Evolutionary conservation across 2,329 filamentous ascomycete species (phyloP).

Genomic region (Nigrograna mackinnonii): DNA sequence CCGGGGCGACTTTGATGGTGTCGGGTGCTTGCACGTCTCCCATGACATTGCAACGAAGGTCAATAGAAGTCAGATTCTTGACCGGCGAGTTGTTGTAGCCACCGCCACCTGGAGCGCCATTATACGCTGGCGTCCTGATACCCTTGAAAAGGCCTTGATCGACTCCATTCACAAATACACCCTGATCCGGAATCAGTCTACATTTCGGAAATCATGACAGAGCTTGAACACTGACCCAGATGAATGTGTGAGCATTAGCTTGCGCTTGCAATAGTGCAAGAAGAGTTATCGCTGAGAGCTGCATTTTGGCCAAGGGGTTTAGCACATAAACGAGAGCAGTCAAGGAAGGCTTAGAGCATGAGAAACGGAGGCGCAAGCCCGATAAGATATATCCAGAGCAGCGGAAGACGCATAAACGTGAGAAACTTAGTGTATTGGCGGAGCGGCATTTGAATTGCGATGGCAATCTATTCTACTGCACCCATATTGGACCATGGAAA

Average conservation of each 20-base stretch:
- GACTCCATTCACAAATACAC: slow-evolving; percentile 33
- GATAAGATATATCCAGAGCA: too few species aligned
- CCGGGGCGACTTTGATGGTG: slow-evolving; percentile 39
- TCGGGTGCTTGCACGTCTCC: slow-evolving; percentile 40
- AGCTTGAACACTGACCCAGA: slow-evolving; percentile 25
- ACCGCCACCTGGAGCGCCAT: slow-evolving; percentile 34
- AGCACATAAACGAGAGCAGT: too few species aligned
- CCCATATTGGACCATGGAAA: too few species aligned
- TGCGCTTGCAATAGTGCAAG: slow-evolving; percentile 20
- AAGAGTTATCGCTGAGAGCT: too few species aligned
- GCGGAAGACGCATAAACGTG: too few species aligned
- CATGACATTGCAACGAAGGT: slow-evolving; percentile 45
- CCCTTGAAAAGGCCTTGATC: slow-evolving; percentile 33
- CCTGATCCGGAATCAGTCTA: slow-evolving; percentile 15
- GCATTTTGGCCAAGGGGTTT: too few species aligned
- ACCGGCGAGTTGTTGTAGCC: slow-evolving; percentile 47
- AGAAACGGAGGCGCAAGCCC: too few species aligned
- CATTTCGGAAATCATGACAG: too few species aligned
- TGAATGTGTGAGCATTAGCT: slow-evolving; percentile 29
- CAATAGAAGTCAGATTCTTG: slow-evolving; percentile 42
- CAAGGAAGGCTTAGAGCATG: too few species aligned
- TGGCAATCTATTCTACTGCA: too few species aligned
- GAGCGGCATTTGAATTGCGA: too few species aligned
- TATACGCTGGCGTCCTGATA: slow-evolving; percentile 35
- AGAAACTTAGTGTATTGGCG: too few species aligned